Percentiles rank a stretch among this genome's conserved stretches.
Evolutionary conservation across 768 basidiomycete species (phyloP).

Genomic region (Saitozyma sp.): DNA sequence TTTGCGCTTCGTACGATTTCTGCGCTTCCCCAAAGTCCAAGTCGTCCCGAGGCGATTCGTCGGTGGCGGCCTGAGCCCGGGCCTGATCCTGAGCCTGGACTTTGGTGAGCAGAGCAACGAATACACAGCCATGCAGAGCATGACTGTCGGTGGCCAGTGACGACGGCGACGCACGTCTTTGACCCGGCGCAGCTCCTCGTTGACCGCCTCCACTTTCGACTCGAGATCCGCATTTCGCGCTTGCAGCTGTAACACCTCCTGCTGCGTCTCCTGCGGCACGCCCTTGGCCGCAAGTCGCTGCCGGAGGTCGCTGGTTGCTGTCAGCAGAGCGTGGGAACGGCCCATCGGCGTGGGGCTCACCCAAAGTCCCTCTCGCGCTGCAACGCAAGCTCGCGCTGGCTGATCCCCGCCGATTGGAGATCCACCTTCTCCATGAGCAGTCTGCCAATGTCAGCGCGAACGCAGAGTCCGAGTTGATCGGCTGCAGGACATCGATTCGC

Average conservation of each 20-base stretch:
- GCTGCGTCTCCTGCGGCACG: slow-evolving; percentile 77
- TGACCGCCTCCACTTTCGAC: slow-evolving; percentile 67
- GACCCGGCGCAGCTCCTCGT: slow-evolving; percentile 78
- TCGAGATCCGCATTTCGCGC: slow-evolving; percentile 73
- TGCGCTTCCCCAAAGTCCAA: slow-evolving; percentile 18
- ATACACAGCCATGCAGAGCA: no score
- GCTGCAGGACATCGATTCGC: neutral
- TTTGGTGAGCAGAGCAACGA: no score
- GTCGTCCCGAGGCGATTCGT: neutral
- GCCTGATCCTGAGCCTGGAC: no score
- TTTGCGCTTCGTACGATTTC: slow-evolving; percentile 56
- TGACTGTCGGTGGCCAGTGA: no score
- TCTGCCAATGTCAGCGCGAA: slow-evolving; percentile 55
- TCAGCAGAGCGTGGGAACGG: no score
- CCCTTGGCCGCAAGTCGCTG: slow-evolving; percentile 72
- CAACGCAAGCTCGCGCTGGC: slow-evolving; percentile 80
- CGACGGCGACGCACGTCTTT: slow-evolving; percentile 56
- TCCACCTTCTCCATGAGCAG: slow-evolving; percentile 89
- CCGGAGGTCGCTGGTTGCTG: slow-evolving; percentile 23
- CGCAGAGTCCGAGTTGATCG: neutral
- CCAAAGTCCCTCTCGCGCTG: slow-evolving; percentile 83
- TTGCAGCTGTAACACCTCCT: slow-evolving; percentile 70
- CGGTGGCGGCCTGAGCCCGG: no score
- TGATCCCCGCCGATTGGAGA: slow-evolving; percentile 85
- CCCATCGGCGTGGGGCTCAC: slow-evolving; percentile 56